These are phyloP conservation scores for Rhazya stricta DNA, from an alignment of 257 asterid species.

Conservation along the genomic window DNA sequence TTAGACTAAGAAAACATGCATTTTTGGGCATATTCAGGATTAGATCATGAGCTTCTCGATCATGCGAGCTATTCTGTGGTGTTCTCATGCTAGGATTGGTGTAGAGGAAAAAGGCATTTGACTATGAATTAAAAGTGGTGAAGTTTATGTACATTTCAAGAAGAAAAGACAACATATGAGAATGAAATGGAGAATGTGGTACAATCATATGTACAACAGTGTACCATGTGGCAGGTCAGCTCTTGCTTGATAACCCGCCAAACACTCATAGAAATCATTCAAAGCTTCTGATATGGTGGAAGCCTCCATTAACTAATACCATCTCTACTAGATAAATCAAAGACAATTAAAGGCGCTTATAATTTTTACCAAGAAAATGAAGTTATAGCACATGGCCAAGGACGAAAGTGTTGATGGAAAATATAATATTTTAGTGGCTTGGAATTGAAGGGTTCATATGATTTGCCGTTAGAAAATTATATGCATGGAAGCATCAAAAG, in stretches of 20 bases:
- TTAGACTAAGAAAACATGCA: neutral
- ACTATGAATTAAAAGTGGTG: neutral
- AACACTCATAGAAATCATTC: neutral
- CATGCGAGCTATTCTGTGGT: neutral
- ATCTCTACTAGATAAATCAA: too few species aligned
- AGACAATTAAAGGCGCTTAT: too few species aligned
- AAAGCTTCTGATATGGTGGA: neutral
- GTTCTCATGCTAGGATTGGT: neutral
- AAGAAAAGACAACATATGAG: neutral
- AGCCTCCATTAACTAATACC: too few species aligned
- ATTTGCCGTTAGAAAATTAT: neutral
- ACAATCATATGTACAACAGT: neutral
- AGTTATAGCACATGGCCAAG: neutral
- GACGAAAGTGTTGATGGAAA: neutral
- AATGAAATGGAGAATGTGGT: neutral
- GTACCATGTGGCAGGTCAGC: neutral
- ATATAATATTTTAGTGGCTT: neutral
- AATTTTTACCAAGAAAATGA: too few species aligned
- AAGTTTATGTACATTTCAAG: neutral
- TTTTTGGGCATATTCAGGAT: neutral
- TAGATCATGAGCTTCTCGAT: neutral
- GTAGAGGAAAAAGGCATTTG: neutral
- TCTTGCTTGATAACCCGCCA: neutral
- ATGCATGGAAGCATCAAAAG: neutral
- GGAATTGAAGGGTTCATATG: neutral